These are phyloP conservation scores for Solanum ossicruentum DNA, from an alignment of 257 asterid genomes.

Conservation along the genomic window DNA sequence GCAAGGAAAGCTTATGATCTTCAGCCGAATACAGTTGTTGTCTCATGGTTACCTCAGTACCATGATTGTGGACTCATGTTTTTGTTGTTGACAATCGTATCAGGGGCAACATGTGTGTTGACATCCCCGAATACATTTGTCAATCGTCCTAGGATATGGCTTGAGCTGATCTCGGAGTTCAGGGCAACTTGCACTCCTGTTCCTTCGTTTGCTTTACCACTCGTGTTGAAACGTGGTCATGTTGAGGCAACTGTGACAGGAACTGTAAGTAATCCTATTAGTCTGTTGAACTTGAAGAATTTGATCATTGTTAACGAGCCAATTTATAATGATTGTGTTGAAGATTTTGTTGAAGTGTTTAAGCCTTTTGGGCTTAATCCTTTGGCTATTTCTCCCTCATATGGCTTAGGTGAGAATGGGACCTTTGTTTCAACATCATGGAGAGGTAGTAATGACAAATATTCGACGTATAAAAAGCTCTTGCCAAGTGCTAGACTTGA, in stretches of 20 bases:
- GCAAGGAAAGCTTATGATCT: conserved; percentile 62
- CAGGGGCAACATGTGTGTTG: conserved; percentile 61
- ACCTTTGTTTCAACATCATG: conserved; percentile 75
- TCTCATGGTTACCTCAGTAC: conserved; percentile 80
- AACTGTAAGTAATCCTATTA: conserved; percentile 1
- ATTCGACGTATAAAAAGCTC: conserved; percentile 21
- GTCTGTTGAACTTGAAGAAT: conserved; percentile 36
- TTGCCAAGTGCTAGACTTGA: conserved; percentile 62
- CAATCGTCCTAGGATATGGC: conserved; percentile 67
- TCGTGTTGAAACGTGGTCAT: conserved; percentile 43
- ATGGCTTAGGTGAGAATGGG: conserved; percentile 73
- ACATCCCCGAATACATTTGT: conserved; percentile 55
- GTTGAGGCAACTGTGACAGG: conserved; percentile 1
- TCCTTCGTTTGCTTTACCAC: conserved; percentile 67
- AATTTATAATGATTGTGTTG: conserved; percentile 23
- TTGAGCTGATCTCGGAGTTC: conserved; percentile 41
- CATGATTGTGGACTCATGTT: conserved; percentile 87
- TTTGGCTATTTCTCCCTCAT: conserved; percentile 53
- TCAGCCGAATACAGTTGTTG: conserved; percentile 50
- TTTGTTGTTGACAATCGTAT: conserved; percentile 39
- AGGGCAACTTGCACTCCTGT: conserved; percentile 69
- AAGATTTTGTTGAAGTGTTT: conserved; percentile 33
- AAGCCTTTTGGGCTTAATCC: conserved; percentile 34
- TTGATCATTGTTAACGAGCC: conserved; percentile 72
- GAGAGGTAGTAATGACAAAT: conserved; percentile 25